Evolutionary conservation across 1,284 basidiomycete species (phyloP), one percentile per base, ranked within the genome.

Genomic region (Moniliophthora roreri): DNA sequence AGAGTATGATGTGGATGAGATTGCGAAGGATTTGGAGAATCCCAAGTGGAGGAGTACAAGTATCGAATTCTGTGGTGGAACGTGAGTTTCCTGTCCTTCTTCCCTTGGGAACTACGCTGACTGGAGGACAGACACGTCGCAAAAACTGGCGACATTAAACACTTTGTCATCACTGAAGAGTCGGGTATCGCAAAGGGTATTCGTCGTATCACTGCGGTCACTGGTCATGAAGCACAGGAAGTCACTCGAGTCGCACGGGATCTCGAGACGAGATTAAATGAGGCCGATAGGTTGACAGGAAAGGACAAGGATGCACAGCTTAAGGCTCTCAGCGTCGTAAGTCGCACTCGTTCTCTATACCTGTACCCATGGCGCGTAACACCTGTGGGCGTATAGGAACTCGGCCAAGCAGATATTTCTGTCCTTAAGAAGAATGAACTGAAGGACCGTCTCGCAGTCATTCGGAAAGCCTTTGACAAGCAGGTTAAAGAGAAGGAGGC

Each of bases 121-220:
- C 24, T n/a, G n/a, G n/a, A 8, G 37, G 39, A 36, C 56, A 93
- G 89, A 0, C 96, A 99, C 68, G 97, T 99, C 51, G 81, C 84
- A 24, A 91, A 89, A 72, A 99, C 96, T 0, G 93, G 95, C 23
- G 94, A 96, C 62, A 99, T 99, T 78, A 93, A 95, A 69, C 87
- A 93, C 66, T 91, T 99, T 67, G 87, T 97, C 50, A 89, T 99
- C 59, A 88, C 84, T 24, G 96, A 99, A 67, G 97, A 99, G 71
- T 91, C 91, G 6, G 95, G 95, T 45, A 99, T 99, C 61, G 97
- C 96, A 26, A 99, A 98, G 77, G 96, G 96, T 39, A 96, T 98
- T 62, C 89, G 97, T 53, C 87, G 96, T 50, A 88, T 99, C 53
- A 88, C 92, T 41, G 96, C 95, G 16, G 88, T 99, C 36, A 98